Evolutionary conservation across 495 filamentous ascomycete genomes (phyloP).

Genomic region (Poronia punctata): DNA sequence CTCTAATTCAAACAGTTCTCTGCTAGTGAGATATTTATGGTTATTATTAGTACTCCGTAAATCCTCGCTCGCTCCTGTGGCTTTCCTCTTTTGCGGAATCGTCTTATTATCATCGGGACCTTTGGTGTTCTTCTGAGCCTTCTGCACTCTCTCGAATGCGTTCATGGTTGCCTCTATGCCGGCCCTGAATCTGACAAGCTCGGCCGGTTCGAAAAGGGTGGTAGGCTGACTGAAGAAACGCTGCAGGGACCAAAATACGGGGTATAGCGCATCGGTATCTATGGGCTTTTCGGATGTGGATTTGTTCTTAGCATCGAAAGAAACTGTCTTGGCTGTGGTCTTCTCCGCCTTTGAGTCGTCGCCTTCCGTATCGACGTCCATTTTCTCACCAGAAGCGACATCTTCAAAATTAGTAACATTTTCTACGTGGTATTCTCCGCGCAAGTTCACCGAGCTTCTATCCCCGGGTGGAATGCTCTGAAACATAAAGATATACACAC

Average conservation of each 20-base stretch:
- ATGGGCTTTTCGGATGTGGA: conserved; percentile 35
- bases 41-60: conserved; percentile 58
- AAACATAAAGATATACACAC: conserved; percentile 96
- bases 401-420: conserved; percentile 87
- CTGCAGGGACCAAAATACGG: conserved; percentile 91
- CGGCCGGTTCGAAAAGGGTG: conserved; percentile 60
- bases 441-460: conserved; percentile 91
- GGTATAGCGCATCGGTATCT: conserved; percentile 70
- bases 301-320: conserved; percentile 42
- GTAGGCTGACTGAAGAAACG: conserved; percentile 86
- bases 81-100: conserved; percentile 50
- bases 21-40: conserved; percentile 91
- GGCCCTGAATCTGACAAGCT: conserved; percentile 69
- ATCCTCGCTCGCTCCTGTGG: conserved; percentile 50
- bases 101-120: conserved; percentile 24
- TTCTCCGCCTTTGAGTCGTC: conserved; percentile 30
- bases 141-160: conserved; percentile 71
- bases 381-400: conserved; percentile 47
- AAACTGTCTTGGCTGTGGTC: conserved; percentile 43
- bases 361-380: conserved; percentile 46
- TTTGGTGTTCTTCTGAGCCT: conserved; percentile 44
- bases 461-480: conserved; percentile 94
- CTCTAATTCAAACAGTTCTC: conserved; percentile 92
- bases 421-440: conserved; percentile 92
- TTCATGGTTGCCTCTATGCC: conserved; percentile 71